A percentile compares a stretch with the other conserved stretches of the same genome.
Conservation (phyloP, 2,329 filamentous ascomycete species). For the Aspergillus versicolor region DNA sequence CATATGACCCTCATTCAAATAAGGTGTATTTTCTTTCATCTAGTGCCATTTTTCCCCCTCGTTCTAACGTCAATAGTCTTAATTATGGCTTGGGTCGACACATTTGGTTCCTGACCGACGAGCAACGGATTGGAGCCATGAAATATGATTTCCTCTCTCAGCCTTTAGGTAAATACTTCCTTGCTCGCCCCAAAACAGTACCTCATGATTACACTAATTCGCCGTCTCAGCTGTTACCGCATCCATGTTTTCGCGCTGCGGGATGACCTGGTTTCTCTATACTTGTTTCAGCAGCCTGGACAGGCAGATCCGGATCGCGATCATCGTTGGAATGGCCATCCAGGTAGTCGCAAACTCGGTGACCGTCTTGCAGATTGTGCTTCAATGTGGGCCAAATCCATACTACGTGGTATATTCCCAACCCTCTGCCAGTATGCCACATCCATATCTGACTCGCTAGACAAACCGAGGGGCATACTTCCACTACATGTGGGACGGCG, state of each 20-base stretch:
- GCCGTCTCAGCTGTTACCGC: slow-evolving; percentile 27
- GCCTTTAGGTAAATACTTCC: slow-evolving; percentile 18
- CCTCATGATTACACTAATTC: neutral
- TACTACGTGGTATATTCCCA: slow-evolving; percentile 24
- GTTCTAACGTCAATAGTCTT: slow-evolving; percentile 18
- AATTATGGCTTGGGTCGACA: slow-evolving; percentile 34
- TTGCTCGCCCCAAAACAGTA: neutral
- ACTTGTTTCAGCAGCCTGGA: slow-evolving; percentile 35
- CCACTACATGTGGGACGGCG: slow-evolving; percentile 40
- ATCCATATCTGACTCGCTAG: slow-evolving; percentile 10
- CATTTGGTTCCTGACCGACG: slow-evolving; percentile 28
- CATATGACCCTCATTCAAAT: slow-evolving; percentile 34
- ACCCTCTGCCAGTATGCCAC: neutral
- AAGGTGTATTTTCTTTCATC: slow-evolving; percentile 21
- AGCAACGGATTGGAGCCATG: slow-evolving; percentile 28
- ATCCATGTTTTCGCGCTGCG: slow-evolving; percentile 35
- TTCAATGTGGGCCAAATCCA: slow-evolving; percentile 37
- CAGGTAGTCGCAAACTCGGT: slow-evolving; percentile 35
- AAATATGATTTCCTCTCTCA: slow-evolving; percentile 29
- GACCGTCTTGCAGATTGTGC: slow-evolving; percentile 34
- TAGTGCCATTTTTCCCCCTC: too few species aligned
- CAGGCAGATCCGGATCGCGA: slow-evolving; percentile 27
- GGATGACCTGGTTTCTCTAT: slow-evolving; percentile 39
- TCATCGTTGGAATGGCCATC: slow-evolving; percentile 32
- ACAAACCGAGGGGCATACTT: slow-evolving; percentile 33